These are phyloP conservation scores for Manihot esculenta DNA, from an alignment of 441 rosid species.

Conservation along the genomic window DNA sequence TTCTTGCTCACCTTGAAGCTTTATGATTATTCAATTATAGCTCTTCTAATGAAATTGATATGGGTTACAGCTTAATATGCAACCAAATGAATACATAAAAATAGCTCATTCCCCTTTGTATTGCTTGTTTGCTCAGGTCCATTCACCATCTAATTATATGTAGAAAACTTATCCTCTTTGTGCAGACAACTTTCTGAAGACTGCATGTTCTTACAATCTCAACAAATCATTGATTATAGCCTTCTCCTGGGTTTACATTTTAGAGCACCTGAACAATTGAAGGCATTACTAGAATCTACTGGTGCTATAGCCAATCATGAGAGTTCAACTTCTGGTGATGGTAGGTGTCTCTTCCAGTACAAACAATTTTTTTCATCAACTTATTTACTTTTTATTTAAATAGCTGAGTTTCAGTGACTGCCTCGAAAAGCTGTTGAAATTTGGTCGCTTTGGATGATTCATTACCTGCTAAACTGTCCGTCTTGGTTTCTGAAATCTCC, in stretches of 20 bases:
- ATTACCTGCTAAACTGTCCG: neutral
- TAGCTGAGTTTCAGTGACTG: neutral
- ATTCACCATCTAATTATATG: conserved; percentile 22
- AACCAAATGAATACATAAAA: conserved; percentile 1
- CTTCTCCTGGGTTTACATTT: conserved; percentile 93
- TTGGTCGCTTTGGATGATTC: conserved; percentile 1
- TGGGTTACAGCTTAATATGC: conserved; percentile 1
- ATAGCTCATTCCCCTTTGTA: neutral
- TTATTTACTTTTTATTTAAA: neutral
- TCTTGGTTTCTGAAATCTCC: neutral
- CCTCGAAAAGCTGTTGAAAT: neutral
- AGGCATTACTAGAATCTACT: conserved; percentile 55
- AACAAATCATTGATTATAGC: conserved; percentile 91
- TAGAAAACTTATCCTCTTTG: conserved; percentile 14
- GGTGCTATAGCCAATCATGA: conserved; percentile 41
- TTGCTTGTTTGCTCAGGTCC: neutral
- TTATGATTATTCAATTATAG: neutral
- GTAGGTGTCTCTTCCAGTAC: conserved; percentile 36
- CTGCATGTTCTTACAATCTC: conserved; percentile 81
- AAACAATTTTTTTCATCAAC: neutral
- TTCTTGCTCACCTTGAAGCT: neutral
- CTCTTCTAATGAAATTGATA: neutral
- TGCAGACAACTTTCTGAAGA: conserved; percentile 84
- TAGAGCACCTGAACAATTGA: conserved; percentile 85
- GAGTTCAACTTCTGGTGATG: conserved; percentile 47